These are phyloP conservation scores for Cercophora sp. DNA, from an alignment of 495 filamentous ascomycete species.

Conservation along the genomic window DNA sequence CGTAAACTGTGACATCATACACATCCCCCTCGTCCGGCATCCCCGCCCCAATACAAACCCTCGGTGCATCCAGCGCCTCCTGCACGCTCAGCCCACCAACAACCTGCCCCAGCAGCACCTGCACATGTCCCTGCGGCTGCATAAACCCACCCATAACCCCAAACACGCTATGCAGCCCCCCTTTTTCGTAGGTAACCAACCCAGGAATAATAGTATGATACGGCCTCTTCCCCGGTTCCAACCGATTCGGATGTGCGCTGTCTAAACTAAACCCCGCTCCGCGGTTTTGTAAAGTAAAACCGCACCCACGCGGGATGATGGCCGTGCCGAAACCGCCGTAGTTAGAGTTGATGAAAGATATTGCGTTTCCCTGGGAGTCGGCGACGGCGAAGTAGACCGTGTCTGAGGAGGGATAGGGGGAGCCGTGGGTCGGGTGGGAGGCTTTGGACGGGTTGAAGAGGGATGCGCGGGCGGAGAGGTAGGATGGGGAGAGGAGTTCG, in stretches of 20 bases:
- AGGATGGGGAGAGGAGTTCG: conserved; percentile 52
- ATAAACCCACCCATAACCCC: conserved; percentile 99
- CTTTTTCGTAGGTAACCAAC: conserved; percentile 63
- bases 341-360: conserved; percentile 95
- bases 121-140: conserved; percentile 97
- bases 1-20: conserved; percentile 51
- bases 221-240: conserved; percentile 80
- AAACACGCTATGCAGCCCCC: conserved; percentile 72
- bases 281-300: conserved; percentile 95
- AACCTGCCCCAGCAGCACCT: conserved; percentile 87
- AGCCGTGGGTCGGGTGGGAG: conserved; percentile 45
- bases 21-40: conserved; percentile 50
- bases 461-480: conserved; percentile 37
- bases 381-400: conserved; percentile 91
- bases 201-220: conserved; percentile 98
- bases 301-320: conserved; percentile 78
- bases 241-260: conserved; percentile 65
- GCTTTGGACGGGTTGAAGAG: conserved; percentile 35
- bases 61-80: conserved; percentile 83
- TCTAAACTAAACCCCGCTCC: conserved; percentile 75
- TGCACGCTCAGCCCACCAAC: conserved; percentile 82
- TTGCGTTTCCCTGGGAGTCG: conserved; percentile 78
- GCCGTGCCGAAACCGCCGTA: conserved; percentile 85
- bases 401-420: conserved; percentile 60
- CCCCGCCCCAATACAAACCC: conserved; percentile 74